Conservation (phyloP, 2,329 filamentous ascomycete genomes). For the Paecilomyces niveus region DNA sequence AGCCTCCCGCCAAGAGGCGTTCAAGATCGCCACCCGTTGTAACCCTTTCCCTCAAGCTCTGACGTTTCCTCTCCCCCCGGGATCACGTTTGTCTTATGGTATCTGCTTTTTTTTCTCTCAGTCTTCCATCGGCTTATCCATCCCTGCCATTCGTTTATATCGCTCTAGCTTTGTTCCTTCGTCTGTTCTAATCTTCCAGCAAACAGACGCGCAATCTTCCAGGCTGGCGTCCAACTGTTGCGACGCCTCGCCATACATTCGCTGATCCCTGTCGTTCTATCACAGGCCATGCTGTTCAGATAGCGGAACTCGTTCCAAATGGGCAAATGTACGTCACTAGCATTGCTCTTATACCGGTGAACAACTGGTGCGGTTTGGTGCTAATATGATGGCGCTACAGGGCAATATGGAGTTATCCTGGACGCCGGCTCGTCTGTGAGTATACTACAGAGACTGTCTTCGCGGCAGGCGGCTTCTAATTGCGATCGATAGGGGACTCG, state of each 20-base stretch:
- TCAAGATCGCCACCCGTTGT: neutral
- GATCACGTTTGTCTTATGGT: slow-evolving; percentile 12
- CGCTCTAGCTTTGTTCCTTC: neutral
- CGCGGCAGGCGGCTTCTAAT: slow-evolving; percentile 6
- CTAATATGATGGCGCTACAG: slow-evolving; percentile 21
- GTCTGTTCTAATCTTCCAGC: slow-evolving; percentile 1
- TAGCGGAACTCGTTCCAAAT: slow-evolving; percentile 24
- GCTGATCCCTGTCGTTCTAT: slow-evolving; percentile 6
- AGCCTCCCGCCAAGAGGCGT: slow-evolving; percentile 6
- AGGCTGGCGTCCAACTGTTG: neutral
- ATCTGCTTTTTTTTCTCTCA: slow-evolving; percentile 7
- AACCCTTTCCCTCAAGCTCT: slow-evolving; percentile 5
- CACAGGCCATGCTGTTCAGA: slow-evolving; percentile 23
- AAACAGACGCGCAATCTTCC: slow-evolving; percentile 1
- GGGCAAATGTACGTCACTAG: slow-evolving; percentile 32
- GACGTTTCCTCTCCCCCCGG: slow-evolving; percentile 15
- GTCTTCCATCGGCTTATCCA: slow-evolving; percentile 3
- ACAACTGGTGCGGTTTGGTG: neutral
- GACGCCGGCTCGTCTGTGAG: slow-evolving; percentile 87
- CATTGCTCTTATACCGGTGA: neutral
- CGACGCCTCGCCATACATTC: neutral
- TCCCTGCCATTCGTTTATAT: slow-evolving; percentile 8
- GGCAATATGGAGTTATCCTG: slow-evolving; percentile 84
- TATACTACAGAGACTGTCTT: slow-evolving; percentile 5
- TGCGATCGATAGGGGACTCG: slow-evolving; percentile 61